Evolutionary conservation across 2,329 filamentous ascomycete species (phyloP), one percentile per base, ranked within the genome.

Genomic region (Leptographium galeiforme): DNA sequence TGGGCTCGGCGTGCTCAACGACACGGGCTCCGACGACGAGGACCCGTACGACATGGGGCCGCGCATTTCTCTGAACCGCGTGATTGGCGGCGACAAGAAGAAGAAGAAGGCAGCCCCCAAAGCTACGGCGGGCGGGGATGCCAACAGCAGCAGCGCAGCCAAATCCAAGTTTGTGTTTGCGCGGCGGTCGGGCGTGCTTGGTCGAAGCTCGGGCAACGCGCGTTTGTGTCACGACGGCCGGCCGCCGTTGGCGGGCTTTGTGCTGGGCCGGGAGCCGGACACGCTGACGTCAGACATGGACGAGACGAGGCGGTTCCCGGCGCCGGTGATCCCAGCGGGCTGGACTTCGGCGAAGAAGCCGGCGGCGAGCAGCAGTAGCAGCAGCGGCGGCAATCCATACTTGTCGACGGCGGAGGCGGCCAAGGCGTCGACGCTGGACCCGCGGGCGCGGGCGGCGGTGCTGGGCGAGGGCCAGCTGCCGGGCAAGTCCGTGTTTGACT

Each of bases 401-500:
- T 64, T 79, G 16, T 91, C 88, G 6, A 80, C 85, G 2, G 75
- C 85, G 40, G 87, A 93, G 55, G 86, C 85, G 2, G 89, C 89
- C 10, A 90, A 84, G 66, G 73, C 79, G 2, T 93, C 88, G 0
- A 80, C 75, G 1, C 75, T 95, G 10, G 82, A 95, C 64, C 83
- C 88, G 0, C 84, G 81, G 62, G 75, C 84, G 44, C 81, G 93
- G 57, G 90, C 89, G 13, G 81, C 81, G 5, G 73, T 95, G 1
- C 75, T 97, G 1, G 90, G 90, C 39, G 91, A 96, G 69, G 74
- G 79, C 41, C 78, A 81, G 39, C 72, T 97, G 0, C 90, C 90
- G 0, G 88, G 89, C 0, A 96, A 97, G 70, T 97, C 93, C 0
- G 83, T 98, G 3, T 98, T 97, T 66, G 90, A 97, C 68, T 98